These are phyloP conservation scores for Diaporthe sp. DNA, from an alignment of 2,329 filamentous ascomycete species.

Conservation along the genomic window DNA sequence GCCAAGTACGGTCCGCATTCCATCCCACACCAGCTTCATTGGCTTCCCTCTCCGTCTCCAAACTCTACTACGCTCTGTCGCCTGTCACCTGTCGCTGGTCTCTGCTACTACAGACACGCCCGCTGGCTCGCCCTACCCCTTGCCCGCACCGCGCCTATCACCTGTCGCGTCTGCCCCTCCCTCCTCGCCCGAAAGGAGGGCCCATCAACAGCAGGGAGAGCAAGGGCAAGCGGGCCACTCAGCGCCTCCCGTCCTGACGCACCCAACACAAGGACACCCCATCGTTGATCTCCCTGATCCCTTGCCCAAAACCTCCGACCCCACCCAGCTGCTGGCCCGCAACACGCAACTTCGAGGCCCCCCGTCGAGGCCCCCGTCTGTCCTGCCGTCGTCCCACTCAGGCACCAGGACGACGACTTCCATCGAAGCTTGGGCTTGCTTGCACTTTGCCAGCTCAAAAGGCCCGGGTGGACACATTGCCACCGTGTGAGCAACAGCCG, in stretches of 20 bases:
- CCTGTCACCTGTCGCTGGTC: not conserved
- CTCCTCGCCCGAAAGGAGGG: not conserved
- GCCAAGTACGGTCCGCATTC: slow-evolving; percentile 22
- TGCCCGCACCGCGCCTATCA: slow-evolving; percentile 14
- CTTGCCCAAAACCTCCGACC: slow-evolving; percentile 28
- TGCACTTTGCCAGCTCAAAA: slow-evolving; percentile 12
- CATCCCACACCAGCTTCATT: slow-evolving; percentile 20
- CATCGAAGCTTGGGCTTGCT: not conserved
- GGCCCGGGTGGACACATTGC: not conserved
- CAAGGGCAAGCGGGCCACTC: slow-evolving; percentile 28
- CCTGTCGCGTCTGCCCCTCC: slow-evolving; percentile 24
- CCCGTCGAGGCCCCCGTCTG: not conserved
- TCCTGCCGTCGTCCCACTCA: not conserved
- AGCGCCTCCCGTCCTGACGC: slow-evolving; percentile 12
- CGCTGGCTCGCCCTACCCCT: not conserved
- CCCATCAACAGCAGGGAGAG: slow-evolving; percentile 16
- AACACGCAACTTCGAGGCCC: slow-evolving; percentile 7
- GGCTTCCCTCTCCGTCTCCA: slow-evolving; percentile 26
- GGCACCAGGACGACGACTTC: not conserved
- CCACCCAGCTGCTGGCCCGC: slow-evolving; percentile 14
- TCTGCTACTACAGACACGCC: slow-evolving; percentile 9
- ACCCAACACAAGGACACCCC: slow-evolving; percentile 21
- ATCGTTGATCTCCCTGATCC: slow-evolving; percentile 27
- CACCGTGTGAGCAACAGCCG: not conserved
- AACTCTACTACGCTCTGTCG: not conserved